Evolutionary conservation across 305 asterid genomes (phyloP), one percentile per base, ranked within the genome.

Genomic region (Fraxinus nigra): DNA sequence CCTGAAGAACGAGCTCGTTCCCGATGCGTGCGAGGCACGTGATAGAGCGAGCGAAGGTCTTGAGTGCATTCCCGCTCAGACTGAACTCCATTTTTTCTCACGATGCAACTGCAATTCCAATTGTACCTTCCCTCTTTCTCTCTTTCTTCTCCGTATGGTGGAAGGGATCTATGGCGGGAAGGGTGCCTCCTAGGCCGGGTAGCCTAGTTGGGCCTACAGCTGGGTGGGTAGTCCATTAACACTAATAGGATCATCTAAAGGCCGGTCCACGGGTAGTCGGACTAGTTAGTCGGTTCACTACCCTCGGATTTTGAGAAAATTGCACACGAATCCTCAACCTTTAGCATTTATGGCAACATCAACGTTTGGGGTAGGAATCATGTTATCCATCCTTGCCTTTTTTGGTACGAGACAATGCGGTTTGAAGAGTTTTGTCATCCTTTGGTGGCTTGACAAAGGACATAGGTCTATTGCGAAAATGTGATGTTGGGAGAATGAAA

Each of bases 11-110:
- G 77, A 95, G 92, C 85, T 95, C 99, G 86, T 89, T 91, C 86
- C 97, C 99, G 83, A 95, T 85, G 81, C 99, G 98, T 30, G 99
- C 97, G 79, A 95, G 97, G 88, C 95, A 92, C 43, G 92, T 92
- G 88, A 93, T 86, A 78, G 97, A 93, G 78, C 99, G 94, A 75
- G 91, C 92, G 76, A 95, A 90, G 78, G 95, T 92, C 79, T 92
- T 95, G 65, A 93, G 92, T 80, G 95, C 92, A 79, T 87, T 92
- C 30, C 98, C 99, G 48, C 96, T 92, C 20, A 95, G 78, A 70
- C 87, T 91, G 38, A 93, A 87, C 95, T 95, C 99, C 98, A 95
- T 95, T 83, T 3, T 79, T 30, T 26, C 80, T 70, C 24, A 33
- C 77, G 40, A 24, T 76, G 18, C 76, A 37, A 30, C 80, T 8